A percentile compares a stretch with the other conserved stretches of the same genome.
Evolutionary conservation across 1,284 basidiomycete species (phyloP).

Genomic region (Microstroma glucosiphilum): DNA sequence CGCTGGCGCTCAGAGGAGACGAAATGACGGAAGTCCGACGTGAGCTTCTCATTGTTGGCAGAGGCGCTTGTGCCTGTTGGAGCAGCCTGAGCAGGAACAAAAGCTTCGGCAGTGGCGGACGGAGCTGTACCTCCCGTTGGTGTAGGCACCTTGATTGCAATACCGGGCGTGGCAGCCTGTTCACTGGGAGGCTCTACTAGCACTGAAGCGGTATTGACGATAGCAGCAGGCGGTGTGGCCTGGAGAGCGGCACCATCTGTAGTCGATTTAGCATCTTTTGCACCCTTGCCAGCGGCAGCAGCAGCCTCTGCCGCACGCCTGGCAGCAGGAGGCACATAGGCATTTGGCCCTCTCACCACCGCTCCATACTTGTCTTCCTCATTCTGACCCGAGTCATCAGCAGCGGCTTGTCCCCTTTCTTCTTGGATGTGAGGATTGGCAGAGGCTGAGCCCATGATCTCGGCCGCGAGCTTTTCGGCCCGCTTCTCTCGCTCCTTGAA

Average conservation of each 20-base stretch:
- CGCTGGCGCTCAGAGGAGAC: constrained; percentile 45
- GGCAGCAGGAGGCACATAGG: constrained; percentile 86
- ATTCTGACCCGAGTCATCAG: constrained; percentile 66
- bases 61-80: neutral
- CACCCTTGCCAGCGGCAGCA: constrained; percentile 20
- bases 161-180: constrained; percentile 15
- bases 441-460: constrained; percentile 64
- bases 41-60: neutral
- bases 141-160: constrained; percentile 29
- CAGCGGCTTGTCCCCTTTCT: constrained; percentile 65
- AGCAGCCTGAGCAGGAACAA: neutral
- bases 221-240: neutral
- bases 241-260: constrained; percentile 6
- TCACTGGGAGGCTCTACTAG: constrained; percentile 4
- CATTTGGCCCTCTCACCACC: constrained; percentile 77
- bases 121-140: constrained; percentile 16
- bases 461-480: constrained; percentile 80
- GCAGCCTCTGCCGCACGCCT: constrained; percentile 54
- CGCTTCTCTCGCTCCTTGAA: constrained; percentile 81
- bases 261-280: constrained; percentile 26
- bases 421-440: constrained; percentile 81
- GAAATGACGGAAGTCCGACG: constrained; percentile 40
- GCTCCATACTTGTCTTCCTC: constrained; percentile 98
- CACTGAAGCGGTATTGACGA: neutral
- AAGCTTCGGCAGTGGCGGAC: neutral